Conservation (phyloP, 2,329 filamentous ascomycete genomes). For the Fusarium drepaniforme region DNA sequence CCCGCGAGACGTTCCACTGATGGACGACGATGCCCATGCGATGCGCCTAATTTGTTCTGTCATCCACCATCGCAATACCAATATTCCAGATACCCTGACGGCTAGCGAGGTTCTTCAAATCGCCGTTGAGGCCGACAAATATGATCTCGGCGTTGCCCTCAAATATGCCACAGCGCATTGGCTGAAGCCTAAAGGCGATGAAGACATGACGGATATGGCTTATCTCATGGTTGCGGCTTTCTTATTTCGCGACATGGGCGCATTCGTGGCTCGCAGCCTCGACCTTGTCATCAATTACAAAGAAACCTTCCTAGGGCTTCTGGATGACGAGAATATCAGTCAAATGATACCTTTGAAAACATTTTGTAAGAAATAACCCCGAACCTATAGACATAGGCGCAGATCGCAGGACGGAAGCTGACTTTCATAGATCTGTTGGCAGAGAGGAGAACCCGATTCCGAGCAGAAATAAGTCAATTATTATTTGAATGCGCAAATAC, state of each 20-base stretch:
- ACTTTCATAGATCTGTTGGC: not conserved
- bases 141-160: conserved; percentile 1
- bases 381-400: too few relatives aligned
- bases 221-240: not conserved
- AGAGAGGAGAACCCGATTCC: not conserved
- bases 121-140: conserved; percentile 6
- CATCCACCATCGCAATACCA: conserved; percentile 4
- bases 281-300: not conserved
- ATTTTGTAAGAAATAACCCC: not conserved
- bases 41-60: conserved; percentile 6
- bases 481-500: not conserved
- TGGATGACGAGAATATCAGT: not conserved
- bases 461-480: not conserved
- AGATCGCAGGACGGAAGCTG: not conserved
- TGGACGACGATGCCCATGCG: conserved; percentile 6
- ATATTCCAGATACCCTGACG: conserved; percentile 1
- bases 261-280: not conserved
- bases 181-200: not conserved
- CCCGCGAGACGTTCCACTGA: conserved; percentile 2
- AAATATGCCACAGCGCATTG: conserved; percentile 2
- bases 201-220: not conserved
- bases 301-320: not conserved
- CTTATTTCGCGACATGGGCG: not conserved
- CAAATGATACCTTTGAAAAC: not conserved
- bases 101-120: conserved; percentile 27